These are phyloP conservation scores for Fonsecaea pedrosoi DNA, from an alignment of 2,329 filamentous ascomycete species.

Conservation along the genomic window DNA sequence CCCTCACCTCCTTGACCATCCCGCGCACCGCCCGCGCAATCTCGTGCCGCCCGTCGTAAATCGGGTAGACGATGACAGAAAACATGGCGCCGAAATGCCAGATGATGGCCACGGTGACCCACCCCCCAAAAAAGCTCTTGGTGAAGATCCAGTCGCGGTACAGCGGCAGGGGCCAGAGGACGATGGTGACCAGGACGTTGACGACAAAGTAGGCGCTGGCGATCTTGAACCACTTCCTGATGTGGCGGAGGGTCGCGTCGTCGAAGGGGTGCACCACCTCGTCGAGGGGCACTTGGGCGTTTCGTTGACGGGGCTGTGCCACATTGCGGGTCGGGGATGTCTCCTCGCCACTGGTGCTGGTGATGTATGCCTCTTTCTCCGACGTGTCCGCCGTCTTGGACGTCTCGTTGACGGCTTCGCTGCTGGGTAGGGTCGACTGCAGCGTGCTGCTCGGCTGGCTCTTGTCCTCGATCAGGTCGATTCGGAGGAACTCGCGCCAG, in stretches of 20 bases:
- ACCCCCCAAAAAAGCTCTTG: conserved; percentile 36
- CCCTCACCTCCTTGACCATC: conserved; percentile 19
- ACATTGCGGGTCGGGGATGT: not conserved
- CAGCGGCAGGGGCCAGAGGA: conserved; percentile 39
- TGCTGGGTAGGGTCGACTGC: conserved; percentile 23
- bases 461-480: conserved; percentile 52
- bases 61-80: conserved; percentile 35
- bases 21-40: conserved; percentile 28
- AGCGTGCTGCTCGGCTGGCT: conserved; percentile 25
- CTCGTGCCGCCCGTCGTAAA: conserved; percentile 33
- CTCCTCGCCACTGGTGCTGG: conserved; percentile 9
- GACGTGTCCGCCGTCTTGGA: conserved; percentile 2
- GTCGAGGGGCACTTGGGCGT: conserved; percentile 24
- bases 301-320: not conserved
- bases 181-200: conserved; percentile 37
- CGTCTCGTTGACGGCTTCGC: conserved; percentile 21
- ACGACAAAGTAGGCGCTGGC: conserved; percentile 39
- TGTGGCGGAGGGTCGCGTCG: conserved; percentile 30
- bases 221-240: conserved; percentile 39
- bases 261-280: conserved; percentile 37
- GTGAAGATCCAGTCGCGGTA: conserved; percentile 39
- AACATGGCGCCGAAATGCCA: conserved; percentile 36
- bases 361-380: conserved; percentile 21
- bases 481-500: conserved; percentile 55
- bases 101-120: conserved; percentile 36